Evolutionary conservation across 345 rosid genomes (phyloP), one percentile per base, ranked within the genome.

Genomic region (Lepidium aucheri): DNA sequence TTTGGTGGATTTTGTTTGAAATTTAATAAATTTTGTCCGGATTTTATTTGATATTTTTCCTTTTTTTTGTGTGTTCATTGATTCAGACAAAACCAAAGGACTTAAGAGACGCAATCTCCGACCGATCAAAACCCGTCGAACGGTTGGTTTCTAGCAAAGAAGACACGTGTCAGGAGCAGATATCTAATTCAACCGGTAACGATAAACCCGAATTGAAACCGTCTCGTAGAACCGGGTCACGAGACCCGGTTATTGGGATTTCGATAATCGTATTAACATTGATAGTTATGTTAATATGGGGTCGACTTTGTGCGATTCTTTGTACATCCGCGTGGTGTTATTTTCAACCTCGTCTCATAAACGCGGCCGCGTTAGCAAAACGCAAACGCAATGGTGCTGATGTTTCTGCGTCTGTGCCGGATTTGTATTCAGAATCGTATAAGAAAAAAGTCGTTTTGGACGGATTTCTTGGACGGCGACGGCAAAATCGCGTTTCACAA

Each of bases 381-480:
- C 65, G 74, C 58, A 74, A 60, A 61, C 77, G 77, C 52, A 56
- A 24, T 10, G 9, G 24, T 28, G 32, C 15, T 18, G 52, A 47
- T 12, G 43, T 36, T 9, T 47, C 43, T 51, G 39, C 62, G 18
- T 52, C 1, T 17, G 79, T 34, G 9, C 41, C 38, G 54, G 77
- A 77, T 68, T 69, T 85, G 60, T 60, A 64, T 30, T 80, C 85
- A n/a, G 75, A 75, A 60, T 86, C 80, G 53, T 69, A 77, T 18
- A 83, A 83, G 69, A 84, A 74, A 78, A 86, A 65, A 68, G 91
- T 89, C 77, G 82, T 87, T 52, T 47, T 87, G 75, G 88, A 84
- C 16, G 98, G 96, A 15, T 67, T 91, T 70, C 90, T 88, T 9
- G 80, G 83, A 22, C 84, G 96, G 57, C 76, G 83, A 22, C 84